These are phyloP conservation scores for Celoporthe dispersa DNA, from an alignment of 2,329 filamentous ascomycete species.

Conservation along the genomic window DNA sequence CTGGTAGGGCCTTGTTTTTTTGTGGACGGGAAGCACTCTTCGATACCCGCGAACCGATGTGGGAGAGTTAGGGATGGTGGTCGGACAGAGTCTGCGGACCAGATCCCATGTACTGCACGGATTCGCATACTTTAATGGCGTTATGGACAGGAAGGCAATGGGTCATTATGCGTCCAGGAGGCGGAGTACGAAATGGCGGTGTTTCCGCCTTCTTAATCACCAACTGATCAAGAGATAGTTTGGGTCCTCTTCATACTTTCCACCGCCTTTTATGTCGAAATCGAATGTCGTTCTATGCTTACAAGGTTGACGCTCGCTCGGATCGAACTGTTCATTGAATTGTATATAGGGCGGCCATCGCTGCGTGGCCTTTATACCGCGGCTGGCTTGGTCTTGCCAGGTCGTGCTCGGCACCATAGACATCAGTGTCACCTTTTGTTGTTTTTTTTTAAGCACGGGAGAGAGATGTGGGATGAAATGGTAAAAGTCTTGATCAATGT, in stretches of 20 bases:
- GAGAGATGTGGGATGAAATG: neutral
- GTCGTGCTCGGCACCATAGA: neutral
- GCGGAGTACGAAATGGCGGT: neutral
- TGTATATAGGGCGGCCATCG: neutral
- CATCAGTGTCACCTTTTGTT: neutral
- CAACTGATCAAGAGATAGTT: neutral
- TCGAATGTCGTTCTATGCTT: neutral
- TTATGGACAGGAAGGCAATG: constrained; percentile 3
- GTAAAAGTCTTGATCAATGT: neutral
- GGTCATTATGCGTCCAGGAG: neutral
- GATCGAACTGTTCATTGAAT: neutral
- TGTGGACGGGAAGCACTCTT: neutral
- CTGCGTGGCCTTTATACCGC: neutral
- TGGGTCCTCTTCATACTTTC: neutral
- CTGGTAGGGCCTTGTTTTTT: neutral
- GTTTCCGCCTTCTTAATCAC: neutral
- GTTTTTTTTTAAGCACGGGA: too few relatives aligned
- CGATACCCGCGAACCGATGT: constrained; percentile 3
- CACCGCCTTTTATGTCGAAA: neutral
- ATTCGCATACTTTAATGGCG: constrained; percentile 27
- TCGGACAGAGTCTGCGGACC: neutral
- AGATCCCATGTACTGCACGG: neutral
- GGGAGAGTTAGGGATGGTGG: neutral
- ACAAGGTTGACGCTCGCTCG: neutral
- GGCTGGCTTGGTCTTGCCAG: neutral